Evolutionary conservation across 2,329 filamentous ascomycete species (phyloP), one percentile per base, ranked within the genome.

Genomic region (Didymella exigua): DNA sequence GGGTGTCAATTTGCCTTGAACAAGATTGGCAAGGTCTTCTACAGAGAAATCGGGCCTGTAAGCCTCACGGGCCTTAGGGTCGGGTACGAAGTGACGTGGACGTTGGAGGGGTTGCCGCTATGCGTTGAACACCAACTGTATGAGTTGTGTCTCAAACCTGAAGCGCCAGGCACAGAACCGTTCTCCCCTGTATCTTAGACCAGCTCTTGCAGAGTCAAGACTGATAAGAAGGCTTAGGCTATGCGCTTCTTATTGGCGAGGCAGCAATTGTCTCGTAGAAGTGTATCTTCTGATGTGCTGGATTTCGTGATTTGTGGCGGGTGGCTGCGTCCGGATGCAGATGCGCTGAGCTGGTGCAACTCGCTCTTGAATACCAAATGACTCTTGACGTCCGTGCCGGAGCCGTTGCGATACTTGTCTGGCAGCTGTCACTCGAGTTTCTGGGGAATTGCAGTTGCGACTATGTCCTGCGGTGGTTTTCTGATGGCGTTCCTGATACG

Each of bases 81-180:
- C 27, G 56, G 44, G 52, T 56, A 51, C 63, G 47, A 57, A 47
- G 56, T 56, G 53, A 54, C 44, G 61, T 64, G 60, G 40, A 19
- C 38, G 48, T 19, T 31, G 48, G 48, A 44, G 40, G 63, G 59
- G 64, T 52, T 59, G 47, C 58, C 55, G 59, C 65, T 66, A 73
- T 71, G 70, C 67, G 59, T 52, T 60, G 60, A 55, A 62, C 63
- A 65, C 62, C 65, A 62, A 63, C 56, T 70, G 72, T 74, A 60
- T 68, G 70, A 74, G 66, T 67, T 68, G 63, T 67, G 72, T 75
- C 70, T 75, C 72, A 75, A 67, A 70, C 64, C 63, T 73, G 72
- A 70, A 73, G 70, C 71, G 71, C 62, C 60, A 73, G 68, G 68
- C 70, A 70, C 61, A 63, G 54, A 70, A 73, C 43, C 72, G 74